phyloP scores from a whole-genome alignment of 2,329 filamentous ascomycete species.

The Colletotrichum destructivum region DNA sequence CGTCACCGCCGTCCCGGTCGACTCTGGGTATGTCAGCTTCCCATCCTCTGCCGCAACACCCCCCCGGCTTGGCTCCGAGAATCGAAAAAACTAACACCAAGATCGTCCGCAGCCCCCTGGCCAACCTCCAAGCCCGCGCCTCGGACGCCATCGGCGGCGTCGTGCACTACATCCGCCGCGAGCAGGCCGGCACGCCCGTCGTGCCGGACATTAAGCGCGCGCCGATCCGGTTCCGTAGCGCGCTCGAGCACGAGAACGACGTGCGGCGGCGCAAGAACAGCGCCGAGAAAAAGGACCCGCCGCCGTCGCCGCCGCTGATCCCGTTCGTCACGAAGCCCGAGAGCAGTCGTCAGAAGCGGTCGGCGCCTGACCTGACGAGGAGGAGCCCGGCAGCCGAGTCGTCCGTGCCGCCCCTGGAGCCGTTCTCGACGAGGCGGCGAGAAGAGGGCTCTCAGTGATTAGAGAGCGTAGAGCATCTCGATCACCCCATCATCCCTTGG shows the following conservation, averaged over 20 bases:
- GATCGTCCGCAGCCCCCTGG: slow-evolving; percentile 9
- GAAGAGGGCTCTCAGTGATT: neutral
- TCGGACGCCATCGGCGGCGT: slow-evolving; percentile 32
- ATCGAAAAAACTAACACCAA: neutral
- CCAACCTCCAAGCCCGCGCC: slow-evolving; percentile 33
- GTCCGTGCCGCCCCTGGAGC: slow-evolving; percentile 26
- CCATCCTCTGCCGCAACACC: too few relatives aligned
- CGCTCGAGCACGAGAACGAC: slow-evolving; percentile 22
- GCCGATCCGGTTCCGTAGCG: slow-evolving; percentile 26
- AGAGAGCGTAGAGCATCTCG: neutral
- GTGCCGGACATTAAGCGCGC: slow-evolving; percentile 18
- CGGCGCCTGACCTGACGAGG: neutral
- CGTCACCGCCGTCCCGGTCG: slow-evolving; percentile 25
- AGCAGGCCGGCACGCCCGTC: slow-evolving; percentile 20
- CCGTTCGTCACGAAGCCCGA: slow-evolving; percentile 13
- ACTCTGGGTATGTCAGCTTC: slow-evolving; percentile 15
- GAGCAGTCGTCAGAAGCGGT: neutral
- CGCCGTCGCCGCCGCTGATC: slow-evolving; percentile 11
- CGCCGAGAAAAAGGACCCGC: neutral
- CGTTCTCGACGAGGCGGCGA: slow-evolving; percentile 5
- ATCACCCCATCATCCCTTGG: too few relatives aligned
- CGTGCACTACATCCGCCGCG: slow-evolving; percentile 34
- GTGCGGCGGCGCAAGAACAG: slow-evolving; percentile 14
- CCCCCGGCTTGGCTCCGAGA: too few relatives aligned
- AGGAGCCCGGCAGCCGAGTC: slow-evolving; percentile 21